phyloP scores from a whole-genome alignment of 345 rosid species.

The Kandelia obovata region DNA sequence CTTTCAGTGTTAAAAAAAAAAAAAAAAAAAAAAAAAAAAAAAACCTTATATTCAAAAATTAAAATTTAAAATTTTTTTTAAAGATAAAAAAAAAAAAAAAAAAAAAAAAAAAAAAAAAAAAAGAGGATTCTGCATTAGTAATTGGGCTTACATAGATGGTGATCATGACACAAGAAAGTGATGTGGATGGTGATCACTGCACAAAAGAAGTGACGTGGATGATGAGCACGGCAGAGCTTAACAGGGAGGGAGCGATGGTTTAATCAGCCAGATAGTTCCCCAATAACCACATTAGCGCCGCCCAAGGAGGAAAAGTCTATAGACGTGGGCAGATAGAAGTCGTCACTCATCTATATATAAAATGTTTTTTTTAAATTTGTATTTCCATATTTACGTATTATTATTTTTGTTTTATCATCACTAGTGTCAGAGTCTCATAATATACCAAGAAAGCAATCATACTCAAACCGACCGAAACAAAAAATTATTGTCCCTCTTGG shows the following conservation, averaged over 20 bases:
- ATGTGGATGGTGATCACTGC: conserved; percentile 14
- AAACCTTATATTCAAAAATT: no score
- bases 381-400: background rate
- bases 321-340: background rate
- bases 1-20: no score
- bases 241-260: background rate
- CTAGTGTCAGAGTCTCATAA: conserved; percentile 19
- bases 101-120: no score
- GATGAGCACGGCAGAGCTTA: background rate
- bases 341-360: background rate
- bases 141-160: conserved; percentile 15
- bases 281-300: background rate
- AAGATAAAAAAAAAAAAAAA: no score
- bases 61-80: no score
- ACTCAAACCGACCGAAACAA: conserved; percentile 51
- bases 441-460: conserved; percentile 15
- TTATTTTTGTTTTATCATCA: background rate
- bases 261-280: background rate
- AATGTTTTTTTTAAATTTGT: background rate
- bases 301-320: conserved; percentile 12
- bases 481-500: conserved; percentile 30
- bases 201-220: conserved; percentile 16
- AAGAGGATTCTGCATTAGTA: no score
- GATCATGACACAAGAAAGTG: conserved; percentile 4
- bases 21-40: no score